Base-by-base conservation (phyloP, 2,329 filamentous ascomycete genomes). In the Trichoderma polysporum region DNA sequence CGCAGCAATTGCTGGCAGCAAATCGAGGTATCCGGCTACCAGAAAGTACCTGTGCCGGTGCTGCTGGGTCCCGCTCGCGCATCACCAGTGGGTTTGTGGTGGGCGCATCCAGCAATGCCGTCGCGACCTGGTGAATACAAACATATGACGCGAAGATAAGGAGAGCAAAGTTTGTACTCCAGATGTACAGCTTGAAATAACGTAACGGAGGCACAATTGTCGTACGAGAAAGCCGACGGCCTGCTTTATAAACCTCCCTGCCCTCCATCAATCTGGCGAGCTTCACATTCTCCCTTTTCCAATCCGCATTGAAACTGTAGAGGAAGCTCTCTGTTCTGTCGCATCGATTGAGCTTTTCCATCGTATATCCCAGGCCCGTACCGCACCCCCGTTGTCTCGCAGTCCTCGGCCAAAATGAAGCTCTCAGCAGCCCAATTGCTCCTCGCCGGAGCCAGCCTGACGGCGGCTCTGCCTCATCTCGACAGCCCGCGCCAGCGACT, bases 401-500 rank as follows among this genome's bases (percentile, higher is more conserved):
- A 39, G 37, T 9, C 31, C 31, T 37, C 54, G 47, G n/a, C 29
- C 56, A 68, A 50, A 35, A 75, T 77, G 75, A 76, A 74, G 72
- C 69, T 74, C 69, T 64, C 70, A n/a, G 58, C 69, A 27, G 33
- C 66, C 27, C 72, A 70, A 54, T 62, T 76, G 68, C 74, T 77
- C 64, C 70, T 76, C 33, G 70, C 70, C 33, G 73, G 71, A 58
- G 72, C 71, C 56, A 67, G 66, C 67, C 19, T 71, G 13, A 57
- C 63, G 15, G 41, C 66, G 22, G 75, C 72, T 17, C 71, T 76
- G 35, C 75, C 75, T 41, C 74, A 76, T 69, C 66, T 82, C 61
- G 85, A 87, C 76, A 86, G 84, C 71, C 85, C 85, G 50, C 83
- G 83, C 67, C 83, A 86, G 74, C 83, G 84, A 13, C 81, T 86